A percentile compares a stretch with the other conserved stretches of the same genome.
Evolutionary conservation across 2,329 filamentous ascomycete species (phyloP).

Genomic region (Cercospora sp.): DNA sequence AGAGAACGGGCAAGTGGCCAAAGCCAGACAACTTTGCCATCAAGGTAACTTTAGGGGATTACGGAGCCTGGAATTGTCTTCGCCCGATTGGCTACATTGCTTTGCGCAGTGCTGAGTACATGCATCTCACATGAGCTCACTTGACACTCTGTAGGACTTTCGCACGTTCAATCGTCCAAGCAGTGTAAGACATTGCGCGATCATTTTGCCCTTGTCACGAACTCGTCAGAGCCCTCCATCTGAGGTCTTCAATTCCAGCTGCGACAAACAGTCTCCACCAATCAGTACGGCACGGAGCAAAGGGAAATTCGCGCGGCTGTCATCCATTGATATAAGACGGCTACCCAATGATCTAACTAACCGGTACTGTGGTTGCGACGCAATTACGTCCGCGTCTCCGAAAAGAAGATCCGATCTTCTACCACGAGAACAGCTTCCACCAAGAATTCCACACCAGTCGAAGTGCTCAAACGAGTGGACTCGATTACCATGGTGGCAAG

Average conservation of each 20-base stretch:
- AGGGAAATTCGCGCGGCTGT: not conserved
- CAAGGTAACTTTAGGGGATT: no score
- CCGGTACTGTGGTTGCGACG: not conserved
- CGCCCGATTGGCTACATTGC: no score
- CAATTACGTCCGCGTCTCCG: not conserved
- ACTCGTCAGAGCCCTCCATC: not conserved
- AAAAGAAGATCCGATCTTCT: not conserved
- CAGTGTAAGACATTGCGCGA: no score
- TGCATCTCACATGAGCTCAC: no score
- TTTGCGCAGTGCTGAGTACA: no score
- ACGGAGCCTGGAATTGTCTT: no score
- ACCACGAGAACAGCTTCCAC: not conserved
- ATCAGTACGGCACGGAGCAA: not conserved
- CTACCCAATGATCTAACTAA: not conserved
- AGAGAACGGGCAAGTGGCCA: no score
- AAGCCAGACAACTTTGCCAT: no score
- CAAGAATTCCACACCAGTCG: not conserved
- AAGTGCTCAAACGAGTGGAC: not conserved
- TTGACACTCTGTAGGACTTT: no score
- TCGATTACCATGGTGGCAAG: not conserved
- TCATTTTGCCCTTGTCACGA: no score
- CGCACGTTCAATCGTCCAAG: no score
- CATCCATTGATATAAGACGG: not conserved
- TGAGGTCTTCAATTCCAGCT: not conserved
- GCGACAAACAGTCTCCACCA: no score